Evolutionary conservation across 768 basidiomycete species (phyloP), one percentile per base, ranked within the genome.

Genomic region (Naganishia randhawae): DNA sequence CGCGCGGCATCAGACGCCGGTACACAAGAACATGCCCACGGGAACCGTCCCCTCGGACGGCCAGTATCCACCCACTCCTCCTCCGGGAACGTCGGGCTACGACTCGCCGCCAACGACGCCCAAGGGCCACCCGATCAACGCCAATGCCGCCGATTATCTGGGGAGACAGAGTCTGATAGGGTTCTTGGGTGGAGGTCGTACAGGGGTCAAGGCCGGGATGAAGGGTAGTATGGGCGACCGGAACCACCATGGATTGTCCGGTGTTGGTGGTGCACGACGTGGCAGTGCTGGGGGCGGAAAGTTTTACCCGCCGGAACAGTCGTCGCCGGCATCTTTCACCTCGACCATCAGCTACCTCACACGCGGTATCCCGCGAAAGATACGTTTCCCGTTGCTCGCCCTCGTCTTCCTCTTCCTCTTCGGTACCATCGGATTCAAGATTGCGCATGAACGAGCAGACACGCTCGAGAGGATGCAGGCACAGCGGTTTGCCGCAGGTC

Each of bases 301-400:
- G 17, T 41, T 48, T 33, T 51, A 62, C 33, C 50, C 41, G 11
- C 50, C 55, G 22, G 48, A 62, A 27, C 63, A 70, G 35, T 51
- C 73, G 8, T 69, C 71, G 37, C 53, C 68, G 64, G 68, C 55
- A 14, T 64, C 75, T n/a, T 75, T 72, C 70, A 70, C 66, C 7
- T 69, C 73, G 10, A 73, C 75, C 32, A 33, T 75, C 33, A 61
- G 69, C 35, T 73, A 76, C 69, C 67, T 79, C 37, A 69, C 76
- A 32, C 76, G 77, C 13, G 39, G 57, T n/a, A 68, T 79, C 29
- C 76, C 78, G n/a, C 72, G 78, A 3, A 70, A 75, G 62, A 50
- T 71, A 16, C 73, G 78, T 22, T 73, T 76, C 0, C 25, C 74
- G 9, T 50, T 78, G 25, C 27, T 76, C 51, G 68, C 75, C 61